Evolutionary conservation across 352 stramenopile species (phyloP).

Genomic region (Phytophthora ramorum): DNA sequence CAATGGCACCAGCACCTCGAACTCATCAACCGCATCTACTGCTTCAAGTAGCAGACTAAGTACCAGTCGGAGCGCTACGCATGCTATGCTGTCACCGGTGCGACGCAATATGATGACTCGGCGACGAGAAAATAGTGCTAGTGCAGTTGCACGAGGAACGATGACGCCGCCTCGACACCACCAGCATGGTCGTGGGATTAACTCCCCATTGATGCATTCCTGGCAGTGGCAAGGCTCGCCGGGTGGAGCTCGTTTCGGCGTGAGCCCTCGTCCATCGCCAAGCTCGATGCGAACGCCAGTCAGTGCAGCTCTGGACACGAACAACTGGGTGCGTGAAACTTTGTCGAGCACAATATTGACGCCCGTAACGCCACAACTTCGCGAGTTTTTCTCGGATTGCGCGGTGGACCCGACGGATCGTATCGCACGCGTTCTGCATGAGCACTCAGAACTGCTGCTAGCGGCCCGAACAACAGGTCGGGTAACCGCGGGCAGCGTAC

Average conservation of each 20-base stretch:
- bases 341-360: slow-evolving; percentile 44
- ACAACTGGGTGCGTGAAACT: slow-evolving; percentile 81
- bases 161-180: slow-evolving; percentile 52
- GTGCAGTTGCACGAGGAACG: slow-evolving; percentile 20
- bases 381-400: slow-evolving; percentile 69
- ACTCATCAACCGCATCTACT: not conserved
- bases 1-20: slow-evolving; percentile 10
- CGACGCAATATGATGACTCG: slow-evolving; percentile 47
- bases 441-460: slow-evolving; percentile 63
- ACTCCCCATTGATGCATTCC: slow-evolving; percentile 45
- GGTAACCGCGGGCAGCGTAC: slow-evolving; percentile 19
- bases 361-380: slow-evolving; percentile 54
- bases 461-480: slow-evolving; percentile 35
- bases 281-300: slow-evolving; percentile 71
- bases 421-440: slow-evolving; percentile 55
- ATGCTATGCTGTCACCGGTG: slow-evolving; percentile 42
- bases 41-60: slow-evolving; percentile 30
- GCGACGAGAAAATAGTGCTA: slow-evolving; percentile 30
- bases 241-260: slow-evolving; percentile 20
- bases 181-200: slow-evolving; percentile 27
- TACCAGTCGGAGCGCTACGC: slow-evolving; percentile 20
- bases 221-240: slow-evolving; percentile 83
- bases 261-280: slow-evolving; percentile 51
- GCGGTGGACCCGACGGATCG: slow-evolving; percentile 56
- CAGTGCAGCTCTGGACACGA: slow-evolving; percentile 82